Percentiles rank a stretch among this genome's conserved stretches.
These are phyloP conservation scores for Symbiodinium natans DNA, from an alignment of 73 alveolate genomes.

Conservation along the genomic window DNA sequence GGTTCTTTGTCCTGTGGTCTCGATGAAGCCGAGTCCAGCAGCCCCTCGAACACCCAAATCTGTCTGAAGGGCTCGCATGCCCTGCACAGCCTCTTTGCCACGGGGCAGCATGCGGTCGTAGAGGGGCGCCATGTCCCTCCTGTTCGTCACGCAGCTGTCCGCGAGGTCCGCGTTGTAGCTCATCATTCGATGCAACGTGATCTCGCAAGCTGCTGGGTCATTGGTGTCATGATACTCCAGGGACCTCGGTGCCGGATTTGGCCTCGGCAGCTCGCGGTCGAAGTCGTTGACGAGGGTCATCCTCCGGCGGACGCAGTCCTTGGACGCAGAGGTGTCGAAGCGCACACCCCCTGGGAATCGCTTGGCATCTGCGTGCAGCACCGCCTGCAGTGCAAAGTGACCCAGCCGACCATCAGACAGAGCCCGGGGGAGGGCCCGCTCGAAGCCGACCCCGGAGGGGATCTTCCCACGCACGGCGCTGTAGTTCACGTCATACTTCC, in stretches of 20 bases:
- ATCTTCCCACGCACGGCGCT: constrained; percentile 75
- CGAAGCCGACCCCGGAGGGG: constrained; percentile 44
- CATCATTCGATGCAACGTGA: constrained; percentile 1
- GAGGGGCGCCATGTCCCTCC: constrained; percentile 29
- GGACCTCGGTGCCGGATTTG: background rate
- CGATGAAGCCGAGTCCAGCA: constrained; percentile 69
- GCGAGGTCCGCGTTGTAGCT: background rate
- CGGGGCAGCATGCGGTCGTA: constrained; percentile 83
- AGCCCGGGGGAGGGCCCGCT: constrained; percentile 44
- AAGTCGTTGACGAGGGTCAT: constrained; percentile 58
- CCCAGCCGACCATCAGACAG: constrained; percentile 56
- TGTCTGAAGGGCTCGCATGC: constrained; percentile 59
- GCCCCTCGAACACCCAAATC: constrained; percentile 79
- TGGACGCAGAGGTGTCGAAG: constrained; percentile 66
- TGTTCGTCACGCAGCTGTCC: background rate
- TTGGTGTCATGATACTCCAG: background rate
- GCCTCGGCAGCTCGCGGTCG: constrained; percentile 41
- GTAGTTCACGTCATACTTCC: constrained; percentile 70
- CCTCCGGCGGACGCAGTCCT: constrained; percentile 37
- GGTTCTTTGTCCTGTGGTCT: constrained; percentile 84
- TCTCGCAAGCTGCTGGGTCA: background rate
- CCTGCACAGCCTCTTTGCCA: constrained; percentile 62
- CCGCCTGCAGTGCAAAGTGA: constrained; percentile 58
- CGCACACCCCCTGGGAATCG: constrained; percentile 73
- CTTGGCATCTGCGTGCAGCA: constrained; percentile 68